These are phyloP conservation scores for Phaeotremella fagi DNA, from an alignment of 768 basidiomycete genomes.

Conservation along the genomic window DNA sequence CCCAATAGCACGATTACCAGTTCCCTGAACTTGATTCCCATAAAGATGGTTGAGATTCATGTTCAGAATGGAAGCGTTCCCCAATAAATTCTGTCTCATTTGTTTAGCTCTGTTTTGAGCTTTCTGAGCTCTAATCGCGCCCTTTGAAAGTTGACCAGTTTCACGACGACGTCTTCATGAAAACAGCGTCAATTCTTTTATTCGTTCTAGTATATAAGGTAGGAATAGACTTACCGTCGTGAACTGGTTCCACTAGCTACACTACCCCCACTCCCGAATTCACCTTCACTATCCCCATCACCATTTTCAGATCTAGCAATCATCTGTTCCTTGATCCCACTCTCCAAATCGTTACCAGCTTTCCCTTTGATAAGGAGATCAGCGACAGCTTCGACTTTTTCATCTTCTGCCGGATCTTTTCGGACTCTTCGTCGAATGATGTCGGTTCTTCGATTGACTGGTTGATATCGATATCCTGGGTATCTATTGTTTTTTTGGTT, in stretches of 20 bases:
- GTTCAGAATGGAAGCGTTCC: slow-evolving; percentile 31
- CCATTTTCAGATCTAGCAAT: slow-evolving; percentile 18
- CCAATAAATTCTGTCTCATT: slow-evolving; percentile 44
- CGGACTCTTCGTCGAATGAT: slow-evolving; percentile 46
- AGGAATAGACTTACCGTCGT: slow-evolving; percentile 22
- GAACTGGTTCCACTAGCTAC: slow-evolving; percentile 17
- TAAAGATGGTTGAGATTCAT: background rate
- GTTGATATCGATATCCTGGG: slow-evolving; percentile 48
- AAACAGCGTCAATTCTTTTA: too few relatives aligned
- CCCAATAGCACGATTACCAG: too few relatives aligned
- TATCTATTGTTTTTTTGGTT: slow-evolving; percentile 27
- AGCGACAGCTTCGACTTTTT: slow-evolving; percentile 49
- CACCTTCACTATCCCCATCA: too few relatives aligned
- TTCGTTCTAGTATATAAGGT: background rate
- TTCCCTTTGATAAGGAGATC: slow-evolving; percentile 46
- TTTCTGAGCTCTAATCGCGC: slow-evolving; percentile 43
- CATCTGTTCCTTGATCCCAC: slow-evolving; percentile 44
- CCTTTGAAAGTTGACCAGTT: slow-evolving; percentile 46
- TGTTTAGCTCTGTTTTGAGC: slow-evolving; percentile 40
- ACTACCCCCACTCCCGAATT: slow-evolving; percentile 22
- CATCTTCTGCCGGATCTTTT: slow-evolving; percentile 47
- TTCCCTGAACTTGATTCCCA: too few relatives aligned
- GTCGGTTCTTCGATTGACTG: slow-evolving; percentile 43
- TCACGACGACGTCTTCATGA: slow-evolving; percentile 43
- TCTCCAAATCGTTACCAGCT: slow-evolving; percentile 37